These are phyloP conservation scores for Chytridiales sp. DNA, from an alignment of 371 early-diverging fungal species.

Conservation along the genomic window DNA sequence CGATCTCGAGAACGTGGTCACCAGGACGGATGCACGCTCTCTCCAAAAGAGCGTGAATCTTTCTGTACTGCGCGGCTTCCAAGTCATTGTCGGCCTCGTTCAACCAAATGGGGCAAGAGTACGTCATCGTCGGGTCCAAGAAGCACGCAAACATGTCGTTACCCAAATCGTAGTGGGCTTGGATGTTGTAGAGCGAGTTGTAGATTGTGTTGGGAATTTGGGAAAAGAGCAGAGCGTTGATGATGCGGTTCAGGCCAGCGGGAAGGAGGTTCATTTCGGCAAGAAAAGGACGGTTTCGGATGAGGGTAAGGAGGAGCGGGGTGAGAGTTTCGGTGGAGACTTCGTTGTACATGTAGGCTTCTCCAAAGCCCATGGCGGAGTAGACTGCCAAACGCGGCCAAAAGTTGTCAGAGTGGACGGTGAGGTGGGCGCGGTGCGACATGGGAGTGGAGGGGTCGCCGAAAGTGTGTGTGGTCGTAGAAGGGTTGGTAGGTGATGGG, in stretches of 20 bases:
- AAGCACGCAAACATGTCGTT: slow-evolving; percentile 69
- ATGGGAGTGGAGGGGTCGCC: slow-evolving; percentile 14
- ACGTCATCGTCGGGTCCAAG: slow-evolving; percentile 65
- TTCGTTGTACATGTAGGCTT: slow-evolving; percentile 66
- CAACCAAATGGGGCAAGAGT: slow-evolving; percentile 67
- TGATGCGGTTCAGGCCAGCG: slow-evolving; percentile 39
- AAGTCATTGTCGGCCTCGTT: slow-evolving; percentile 46
- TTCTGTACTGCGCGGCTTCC: slow-evolving; percentile 60
- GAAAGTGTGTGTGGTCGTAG: slow-evolving; percentile 6
- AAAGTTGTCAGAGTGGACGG: slow-evolving; percentile 48
- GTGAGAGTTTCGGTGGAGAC: slow-evolving; percentile 48
- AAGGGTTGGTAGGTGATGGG: not conserved
- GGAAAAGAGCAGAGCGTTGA: slow-evolving; percentile 38
- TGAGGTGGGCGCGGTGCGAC: slow-evolving; percentile 37
- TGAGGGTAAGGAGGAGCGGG: slow-evolving; percentile 37
- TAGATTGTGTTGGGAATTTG: slow-evolving; percentile 55
- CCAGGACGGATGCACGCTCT: slow-evolving; percentile 48
- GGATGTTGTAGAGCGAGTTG: slow-evolving; percentile 57
- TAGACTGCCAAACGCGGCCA: slow-evolving; percentile 56
- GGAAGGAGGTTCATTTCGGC: slow-evolving; percentile 42
- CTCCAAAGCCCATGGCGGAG: slow-evolving; percentile 62
- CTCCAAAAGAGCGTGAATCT: slow-evolving; percentile 58
- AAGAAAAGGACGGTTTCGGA: slow-evolving; percentile 46
- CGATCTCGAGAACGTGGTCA: slow-evolving; percentile 68
- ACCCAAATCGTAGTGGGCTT: slow-evolving; percentile 70